A percentile compares a stretch with the other conserved stretches of the same genome.
These are phyloP conservation scores for Balansia obtecta DNA, from an alignment of 2,329 filamentous ascomycete genomes.

Conservation along the genomic window DNA sequence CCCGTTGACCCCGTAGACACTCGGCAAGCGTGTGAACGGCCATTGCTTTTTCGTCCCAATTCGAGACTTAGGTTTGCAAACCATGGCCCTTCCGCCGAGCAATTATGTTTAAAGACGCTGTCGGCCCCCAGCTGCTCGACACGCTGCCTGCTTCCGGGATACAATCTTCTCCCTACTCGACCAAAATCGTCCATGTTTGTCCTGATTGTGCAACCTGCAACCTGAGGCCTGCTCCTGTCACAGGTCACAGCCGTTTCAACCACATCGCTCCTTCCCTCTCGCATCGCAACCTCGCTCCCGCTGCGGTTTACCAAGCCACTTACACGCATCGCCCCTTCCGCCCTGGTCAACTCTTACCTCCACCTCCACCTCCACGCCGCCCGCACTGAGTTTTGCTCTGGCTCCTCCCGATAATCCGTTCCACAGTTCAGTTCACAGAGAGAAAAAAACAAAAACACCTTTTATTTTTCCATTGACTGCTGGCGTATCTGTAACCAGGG, in stretches of 20 bases:
- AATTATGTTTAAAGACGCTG: conserved; percentile 3
- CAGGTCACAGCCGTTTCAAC: background rate
- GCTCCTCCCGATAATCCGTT: background rate
- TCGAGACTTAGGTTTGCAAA: background rate
- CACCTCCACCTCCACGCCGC: too few relatives aligned
- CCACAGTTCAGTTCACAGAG: background rate
- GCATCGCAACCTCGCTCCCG: conserved; percentile 1
- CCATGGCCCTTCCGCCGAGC: background rate
- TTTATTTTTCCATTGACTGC: too few relatives aligned
- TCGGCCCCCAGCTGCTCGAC: background rate
- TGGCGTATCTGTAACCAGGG: background rate
- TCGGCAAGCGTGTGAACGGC: conserved; percentile 3
- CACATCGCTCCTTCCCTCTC: conserved; percentile 5
- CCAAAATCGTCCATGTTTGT: background rate
- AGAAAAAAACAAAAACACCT: too few relatives aligned
- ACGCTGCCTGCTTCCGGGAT: background rate
- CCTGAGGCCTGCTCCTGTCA: background rate
- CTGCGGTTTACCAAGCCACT: conserved; percentile 1
- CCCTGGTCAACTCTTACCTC: background rate
- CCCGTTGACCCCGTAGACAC: conserved; percentile 2
- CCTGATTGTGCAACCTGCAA: background rate
- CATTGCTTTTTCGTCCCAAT: conserved; percentile 3
- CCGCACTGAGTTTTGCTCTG: background rate
- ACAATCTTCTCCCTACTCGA: background rate
- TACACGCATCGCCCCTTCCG: conserved; percentile 3